phyloP scores from a whole-genome alignment of 2,329 filamentous ascomycete genomes.

The Dothistroma pini region DNA sequence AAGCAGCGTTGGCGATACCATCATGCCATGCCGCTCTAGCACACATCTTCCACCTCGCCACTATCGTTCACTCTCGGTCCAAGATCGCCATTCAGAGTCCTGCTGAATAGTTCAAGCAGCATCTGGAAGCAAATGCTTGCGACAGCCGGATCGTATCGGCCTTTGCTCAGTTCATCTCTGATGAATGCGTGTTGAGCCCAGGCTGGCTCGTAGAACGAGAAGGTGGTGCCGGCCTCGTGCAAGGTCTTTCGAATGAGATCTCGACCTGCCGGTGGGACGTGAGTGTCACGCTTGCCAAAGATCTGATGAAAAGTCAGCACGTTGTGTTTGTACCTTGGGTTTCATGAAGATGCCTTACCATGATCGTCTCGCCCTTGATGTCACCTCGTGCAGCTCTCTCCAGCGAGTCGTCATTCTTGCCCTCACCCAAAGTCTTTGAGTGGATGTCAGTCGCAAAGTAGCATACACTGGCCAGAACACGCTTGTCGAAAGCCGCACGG shows the following conservation, averaged over 20 bases:
- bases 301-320: slow-evolving; percentile 49
- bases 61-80: slow-evolving; percentile 60
- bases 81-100: slow-evolving; percentile 73
- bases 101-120: slow-evolving; percentile 76
- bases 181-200: slow-evolving; percentile 96
- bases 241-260: slow-evolving; percentile 80
- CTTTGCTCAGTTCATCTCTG: slow-evolving; percentile 82
- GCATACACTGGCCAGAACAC: slow-evolving; percentile 72
- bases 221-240: slow-evolving; percentile 68
- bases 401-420: slow-evolving; percentile 61
- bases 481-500: slow-evolving; percentile 67
- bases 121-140: slow-evolving; percentile 89
- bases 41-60: slow-evolving; percentile 38
- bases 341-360: slow-evolving; percentile 40
- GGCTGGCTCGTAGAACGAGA: slow-evolving; percentile 85
- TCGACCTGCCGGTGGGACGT: slow-evolving; percentile 77
- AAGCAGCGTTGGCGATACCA: neutral
- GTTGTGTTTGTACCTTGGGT: neutral
- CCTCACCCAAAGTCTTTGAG: slow-evolving; percentile 67
- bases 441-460: slow-evolving; percentile 96
- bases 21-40: slow-evolving; percentile 23
- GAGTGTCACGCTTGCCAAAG: slow-evolving; percentile 86
- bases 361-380: slow-evolving; percentile 73
- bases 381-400: slow-evolving; percentile 51
- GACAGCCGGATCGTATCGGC: slow-evolving; percentile 85